Conservation (phyloP, 495 filamentous ascomycete species). For the Emericellopsis terricola region DNA sequence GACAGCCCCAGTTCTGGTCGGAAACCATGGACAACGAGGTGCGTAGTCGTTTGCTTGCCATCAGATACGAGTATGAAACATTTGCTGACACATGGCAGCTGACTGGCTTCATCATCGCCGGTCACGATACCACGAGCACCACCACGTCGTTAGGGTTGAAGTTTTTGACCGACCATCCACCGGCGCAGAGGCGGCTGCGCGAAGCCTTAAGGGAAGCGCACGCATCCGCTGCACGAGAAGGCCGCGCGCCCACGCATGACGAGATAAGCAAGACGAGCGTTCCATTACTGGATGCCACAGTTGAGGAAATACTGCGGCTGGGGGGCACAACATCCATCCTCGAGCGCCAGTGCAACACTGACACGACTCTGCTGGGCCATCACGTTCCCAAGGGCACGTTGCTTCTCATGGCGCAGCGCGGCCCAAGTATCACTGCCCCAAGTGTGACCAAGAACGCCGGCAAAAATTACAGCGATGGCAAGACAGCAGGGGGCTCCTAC, state of each 20-base stretch:
- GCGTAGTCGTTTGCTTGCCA: not conserved
- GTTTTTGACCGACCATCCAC: slow-evolving; percentile 11
- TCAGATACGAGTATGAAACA: not conserved
- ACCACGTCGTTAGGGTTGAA: slow-evolving; percentile 15
- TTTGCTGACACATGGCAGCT: too few relatives aligned
- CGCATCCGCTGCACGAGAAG: slow-evolving; percentile 3
- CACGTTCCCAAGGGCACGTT: slow-evolving; percentile 23
- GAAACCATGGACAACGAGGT: slow-evolving; percentile 15
- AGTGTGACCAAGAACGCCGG: too few relatives aligned
- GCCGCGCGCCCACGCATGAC: slow-evolving; percentile 6
- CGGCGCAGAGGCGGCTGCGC: slow-evolving; percentile 10
- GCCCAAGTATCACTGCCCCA: too few relatives aligned
- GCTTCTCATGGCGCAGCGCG: too few relatives aligned
- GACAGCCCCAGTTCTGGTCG: slow-evolving; percentile 9
- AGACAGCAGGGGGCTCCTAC: too few relatives aligned
- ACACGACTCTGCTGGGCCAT: slow-evolving; percentile 16
- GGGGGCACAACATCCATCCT: slow-evolving; percentile 6
- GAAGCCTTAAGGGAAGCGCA: slow-evolving; percentile 5
- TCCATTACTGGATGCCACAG: slow-evolving; percentile 14
- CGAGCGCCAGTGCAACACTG: slow-evolving; percentile 12
- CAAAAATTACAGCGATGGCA: too few relatives aligned
- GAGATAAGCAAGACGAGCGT: slow-evolving; percentile 8
- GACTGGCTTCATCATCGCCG: slow-evolving; percentile 13
- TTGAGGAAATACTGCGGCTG: slow-evolving; percentile 12
- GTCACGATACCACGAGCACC: slow-evolving; percentile 12